These are phyloP conservation scores for Usnea hakonensis DNA, from an alignment of 495 filamentous ascomycete genomes.

Conservation along the genomic window DNA sequence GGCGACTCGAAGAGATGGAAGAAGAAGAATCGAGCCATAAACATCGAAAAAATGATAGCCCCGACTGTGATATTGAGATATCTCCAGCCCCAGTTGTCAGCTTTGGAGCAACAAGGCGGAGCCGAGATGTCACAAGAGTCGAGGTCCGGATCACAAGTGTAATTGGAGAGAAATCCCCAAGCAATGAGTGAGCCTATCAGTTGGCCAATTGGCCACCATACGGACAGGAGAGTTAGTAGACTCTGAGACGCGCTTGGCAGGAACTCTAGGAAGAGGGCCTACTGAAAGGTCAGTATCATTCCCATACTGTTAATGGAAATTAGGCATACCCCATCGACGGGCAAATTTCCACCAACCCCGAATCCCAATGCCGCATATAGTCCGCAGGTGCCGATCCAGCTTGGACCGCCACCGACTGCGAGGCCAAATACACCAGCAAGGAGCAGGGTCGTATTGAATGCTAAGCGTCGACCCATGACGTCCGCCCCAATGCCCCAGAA, in stretches of 20 bases:
- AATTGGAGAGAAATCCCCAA: conserved; percentile 49
- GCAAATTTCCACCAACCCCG: conserved; percentile 54
- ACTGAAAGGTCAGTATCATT: conserved; percentile 24
- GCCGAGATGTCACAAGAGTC: conserved; percentile 31
- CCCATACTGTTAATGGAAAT: neutral
- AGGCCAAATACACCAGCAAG: conserved; percentile 49
- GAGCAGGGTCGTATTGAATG: conserved; percentile 53
- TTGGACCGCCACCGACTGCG: conserved; percentile 44
- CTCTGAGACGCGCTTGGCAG: conserved; percentile 46
- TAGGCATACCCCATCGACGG: conserved; percentile 29
- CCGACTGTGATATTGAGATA: conserved; percentile 67
- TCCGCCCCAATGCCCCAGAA: conserved; percentile 56
- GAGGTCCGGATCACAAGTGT: conserved; percentile 36
- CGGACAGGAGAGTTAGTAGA: conserved; percentile 48
- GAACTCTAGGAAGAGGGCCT: conserved; percentile 55
- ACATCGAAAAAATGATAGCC: conserved; percentile 61
- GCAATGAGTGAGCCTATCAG: conserved; percentile 42
- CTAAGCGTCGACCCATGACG: conserved; percentile 49
- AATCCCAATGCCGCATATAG: conserved; percentile 46
- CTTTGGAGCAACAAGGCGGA: conserved; percentile 45
- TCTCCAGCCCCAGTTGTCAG: conserved; percentile 73
- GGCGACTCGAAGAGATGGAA: conserved; percentile 79
- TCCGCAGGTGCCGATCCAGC: conserved; percentile 44
- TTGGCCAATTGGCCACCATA: conserved; percentile 56
- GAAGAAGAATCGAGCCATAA: conserved; percentile 61